Conservation (phyloP, 192 early-diverging fungal genomes). For the Coemansia sp. region DNA sequence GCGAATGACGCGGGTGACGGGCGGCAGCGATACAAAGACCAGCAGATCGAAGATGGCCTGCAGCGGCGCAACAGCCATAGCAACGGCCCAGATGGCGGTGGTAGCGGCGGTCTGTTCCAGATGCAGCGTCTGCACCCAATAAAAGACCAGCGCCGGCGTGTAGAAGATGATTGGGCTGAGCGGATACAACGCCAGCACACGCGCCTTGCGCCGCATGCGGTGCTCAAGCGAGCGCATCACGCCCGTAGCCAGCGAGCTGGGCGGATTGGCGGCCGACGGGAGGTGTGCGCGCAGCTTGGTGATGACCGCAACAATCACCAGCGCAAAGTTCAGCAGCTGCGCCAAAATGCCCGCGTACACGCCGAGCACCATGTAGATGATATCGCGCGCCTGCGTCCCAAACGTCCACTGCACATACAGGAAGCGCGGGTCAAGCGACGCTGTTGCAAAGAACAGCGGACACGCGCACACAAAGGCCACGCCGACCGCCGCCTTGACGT, state of each 20-base stretch:
- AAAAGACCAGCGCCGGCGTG: slow-evolving; percentile 29
- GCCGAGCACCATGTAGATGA: slow-evolving; percentile 33
- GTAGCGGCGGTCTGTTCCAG: slow-evolving; percentile 24
- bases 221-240: slow-evolving; percentile 47
- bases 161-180: slow-evolving; percentile 48
- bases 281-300: slow-evolving; percentile 19
- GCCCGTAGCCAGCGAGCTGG: slow-evolving; percentile 28
- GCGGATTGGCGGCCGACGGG: slow-evolving; percentile 20
- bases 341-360: slow-evolving; percentile 39
- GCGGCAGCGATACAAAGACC: slow-evolving; percentile 41
- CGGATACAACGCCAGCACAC: slow-evolving; percentile 39
- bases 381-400: slow-evolving; percentile 25
- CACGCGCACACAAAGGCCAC: slow-evolving; percentile 25
- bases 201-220: slow-evolving; percentile 46
- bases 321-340: slow-evolving; percentile 40
- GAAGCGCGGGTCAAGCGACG: slow-evolving; percentile 29
- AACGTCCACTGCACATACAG: slow-evolving; percentile 46
- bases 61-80: slow-evolving; percentile 27
- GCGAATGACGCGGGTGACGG: slow-evolving; percentile 40
- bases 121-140: slow-evolving; percentile 45
- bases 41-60: slow-evolving; percentile 33
- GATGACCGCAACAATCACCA: slow-evolving; percentile 34
- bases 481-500: slow-evolving; percentile 16
- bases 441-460: slow-evolving; percentile 39
- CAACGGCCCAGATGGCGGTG: slow-evolving; percentile 25